Evolutionary conservation across 805 yeast species (phyloP).

Genomic region (Saturnispora quitensis): DNA sequence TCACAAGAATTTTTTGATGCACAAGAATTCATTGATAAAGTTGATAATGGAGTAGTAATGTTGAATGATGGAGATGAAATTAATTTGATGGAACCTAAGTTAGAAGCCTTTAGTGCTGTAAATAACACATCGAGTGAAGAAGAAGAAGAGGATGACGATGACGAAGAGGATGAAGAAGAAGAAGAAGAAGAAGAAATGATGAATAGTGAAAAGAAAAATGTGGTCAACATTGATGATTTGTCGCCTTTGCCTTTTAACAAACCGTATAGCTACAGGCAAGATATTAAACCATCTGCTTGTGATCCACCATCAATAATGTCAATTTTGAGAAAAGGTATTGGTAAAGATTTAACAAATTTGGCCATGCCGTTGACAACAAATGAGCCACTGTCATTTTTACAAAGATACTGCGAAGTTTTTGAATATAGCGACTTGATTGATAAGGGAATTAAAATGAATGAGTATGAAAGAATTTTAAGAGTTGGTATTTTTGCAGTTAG

Average conservation of each 20-base stretch:
- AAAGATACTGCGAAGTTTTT: slow-evolving; percentile 66
- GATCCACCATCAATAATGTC: slow-evolving; percentile 78
- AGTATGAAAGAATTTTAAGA: slow-evolving; percentile 52
- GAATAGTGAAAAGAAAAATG: too few species aligned
- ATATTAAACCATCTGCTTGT: slow-evolving; percentile 47
- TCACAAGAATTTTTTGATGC: slow-evolving; percentile 63
- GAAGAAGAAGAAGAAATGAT: background rate
- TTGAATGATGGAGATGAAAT: slow-evolving; percentile 27
- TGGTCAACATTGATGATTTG: slow-evolving; percentile 28
- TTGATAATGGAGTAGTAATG: slow-evolving; percentile 47
- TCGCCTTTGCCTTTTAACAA: slow-evolving; percentile 56
- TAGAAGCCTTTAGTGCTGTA: background rate
- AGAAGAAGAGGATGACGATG: background rate
- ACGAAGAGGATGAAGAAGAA: background rate
- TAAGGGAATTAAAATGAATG: slow-evolving; percentile 38
- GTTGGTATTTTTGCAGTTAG: slow-evolving; percentile 81
- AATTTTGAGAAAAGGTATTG: slow-evolving; percentile 80
- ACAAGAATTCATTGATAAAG: slow-evolving; percentile 45
- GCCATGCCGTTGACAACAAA: slow-evolving; percentile 93
- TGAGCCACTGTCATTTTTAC: slow-evolving; percentile 82
- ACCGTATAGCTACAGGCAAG: slow-evolving; percentile 44
- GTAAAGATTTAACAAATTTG: slow-evolving; percentile 76
- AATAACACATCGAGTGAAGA: slow-evolving; percentile 2
- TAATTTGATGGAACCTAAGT: background rate
- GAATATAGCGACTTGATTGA: slow-evolving; percentile 68